Conservation (phyloP, 768 basidiomycete species). For the Tephrocybe sp. region DNA sequence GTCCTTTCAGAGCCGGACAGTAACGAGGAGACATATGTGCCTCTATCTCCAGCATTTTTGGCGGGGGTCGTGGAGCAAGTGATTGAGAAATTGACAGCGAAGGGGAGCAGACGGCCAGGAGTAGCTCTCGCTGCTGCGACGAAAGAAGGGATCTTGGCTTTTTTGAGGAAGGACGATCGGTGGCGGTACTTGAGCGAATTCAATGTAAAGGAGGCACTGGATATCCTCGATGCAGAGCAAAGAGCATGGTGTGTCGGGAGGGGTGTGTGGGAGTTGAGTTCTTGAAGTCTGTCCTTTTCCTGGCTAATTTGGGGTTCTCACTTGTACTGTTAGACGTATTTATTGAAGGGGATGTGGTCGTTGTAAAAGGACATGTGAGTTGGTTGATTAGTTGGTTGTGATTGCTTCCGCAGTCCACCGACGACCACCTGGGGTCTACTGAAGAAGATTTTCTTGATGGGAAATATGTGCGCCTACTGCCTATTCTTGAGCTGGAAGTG, state of each 20-base stretch:
- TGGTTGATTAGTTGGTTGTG: too few relatives aligned
- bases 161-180: constrained; percentile 53
- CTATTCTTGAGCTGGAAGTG: too few relatives aligned
- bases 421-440: too few relatives aligned
- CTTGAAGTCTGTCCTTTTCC: constrained; percentile 12
- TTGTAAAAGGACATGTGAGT: too few relatives aligned
- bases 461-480: too few relatives aligned
- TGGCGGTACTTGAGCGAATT: constrained; percentile 67
- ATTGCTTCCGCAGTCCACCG: too few relatives aligned
- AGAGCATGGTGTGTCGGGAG: constrained; percentile 33
- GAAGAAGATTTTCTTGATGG: not conserved
- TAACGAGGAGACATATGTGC: constrained; percentile 66
- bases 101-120: constrained; percentile 13
- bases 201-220: constrained; percentile 60
- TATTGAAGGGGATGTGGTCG: too few relatives aligned
- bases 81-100: constrained; percentile 33
- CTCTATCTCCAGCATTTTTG: constrained; percentile 53
- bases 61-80: constrained; percentile 43
- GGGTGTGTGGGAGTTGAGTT: constrained; percentile 38
- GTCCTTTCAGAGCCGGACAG: constrained; percentile 59
- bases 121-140: constrained; percentile 22
- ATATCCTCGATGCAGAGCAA: constrained; percentile 37
- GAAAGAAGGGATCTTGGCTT: constrained; percentile 43
- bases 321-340: not conserved
- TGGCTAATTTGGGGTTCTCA: not conserved